These are phyloP conservation scores for Nemophila menziesii DNA, from an alignment of 257 asterid species.

Conservation along the genomic window DNA sequence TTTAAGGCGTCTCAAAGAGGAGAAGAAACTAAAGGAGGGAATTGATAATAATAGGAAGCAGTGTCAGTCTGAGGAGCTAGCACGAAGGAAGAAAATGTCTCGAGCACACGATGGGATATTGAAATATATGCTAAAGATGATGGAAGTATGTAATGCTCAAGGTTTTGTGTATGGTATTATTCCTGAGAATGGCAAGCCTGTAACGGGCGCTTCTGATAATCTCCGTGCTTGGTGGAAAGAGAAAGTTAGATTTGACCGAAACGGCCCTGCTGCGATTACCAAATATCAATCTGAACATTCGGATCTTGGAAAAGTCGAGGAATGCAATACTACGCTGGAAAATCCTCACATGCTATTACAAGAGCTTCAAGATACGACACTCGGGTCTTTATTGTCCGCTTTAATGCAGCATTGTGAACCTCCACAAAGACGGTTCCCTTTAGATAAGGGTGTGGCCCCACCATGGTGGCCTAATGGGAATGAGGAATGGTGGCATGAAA, in stretches of 20 bases:
- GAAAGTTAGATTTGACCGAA: conserved; percentile 11
- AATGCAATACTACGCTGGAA: neutral
- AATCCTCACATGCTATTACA: conserved; percentile 11
- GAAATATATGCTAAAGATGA: conserved; percentile 20
- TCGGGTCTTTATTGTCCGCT: conserved; percentile 13
- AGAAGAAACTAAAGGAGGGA: conserved; percentile 8
- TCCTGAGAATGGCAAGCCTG: conserved; percentile 16
- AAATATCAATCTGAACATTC: conserved; percentile 9
- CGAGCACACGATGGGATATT: conserved; percentile 21
- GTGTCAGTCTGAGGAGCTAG: conserved; percentile 16
- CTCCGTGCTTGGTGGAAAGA: conserved; percentile 21
- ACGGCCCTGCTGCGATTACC: conserved; percentile 10
- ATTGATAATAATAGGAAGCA: conserved; percentile 5
- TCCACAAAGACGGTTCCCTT: conserved; percentile 14
- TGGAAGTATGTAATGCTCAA: conserved; percentile 17
- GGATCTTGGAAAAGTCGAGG: conserved; percentile 4
- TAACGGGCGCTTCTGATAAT: conserved; percentile 13
- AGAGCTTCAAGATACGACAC: conserved; percentile 17
- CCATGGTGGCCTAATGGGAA: conserved; percentile 18
- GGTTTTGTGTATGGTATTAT: conserved; percentile 16
- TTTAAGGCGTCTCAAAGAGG: conserved; percentile 14
- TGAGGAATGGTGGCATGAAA: conserved; percentile 14
- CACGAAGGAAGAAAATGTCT: conserved; percentile 21
- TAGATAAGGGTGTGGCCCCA: conserved; percentile 12
- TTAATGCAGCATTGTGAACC: conserved; percentile 16